A percentile compares a stretch with the other conserved stretches of the same genome.
phyloP scores from a whole-genome alignment of 768 basidiomycete species.

The Lyophyllum shimeji region DNA sequence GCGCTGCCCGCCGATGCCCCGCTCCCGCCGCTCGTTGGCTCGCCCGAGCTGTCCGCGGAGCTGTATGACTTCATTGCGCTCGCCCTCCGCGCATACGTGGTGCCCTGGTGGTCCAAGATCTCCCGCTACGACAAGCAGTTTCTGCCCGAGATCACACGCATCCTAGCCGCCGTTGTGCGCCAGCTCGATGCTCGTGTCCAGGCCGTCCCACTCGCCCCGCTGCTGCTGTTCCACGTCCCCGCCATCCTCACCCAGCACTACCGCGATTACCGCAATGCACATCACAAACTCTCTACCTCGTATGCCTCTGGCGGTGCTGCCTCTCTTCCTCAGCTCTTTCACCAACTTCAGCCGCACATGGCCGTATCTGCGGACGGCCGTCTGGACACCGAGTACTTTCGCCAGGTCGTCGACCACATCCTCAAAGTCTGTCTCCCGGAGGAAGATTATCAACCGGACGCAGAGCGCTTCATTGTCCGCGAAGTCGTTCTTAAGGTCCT shows the following conservation, averaged over 20 bases:
- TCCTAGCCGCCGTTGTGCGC: slow-evolving; percentile 58
- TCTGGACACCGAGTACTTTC: slow-evolving; percentile 74
- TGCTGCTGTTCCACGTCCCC: slow-evolving; percentile 66
- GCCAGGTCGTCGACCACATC: slow-evolving; percentile 76
- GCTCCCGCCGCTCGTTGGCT: slow-evolving; percentile 41
- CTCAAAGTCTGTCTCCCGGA: slow-evolving; percentile 71
- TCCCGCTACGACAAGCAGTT: slow-evolving; percentile 83
- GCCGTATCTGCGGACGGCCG: slow-evolving; percentile 67
- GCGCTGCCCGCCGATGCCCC: slow-evolving; percentile 40
- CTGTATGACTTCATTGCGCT: slow-evolving; percentile 82
- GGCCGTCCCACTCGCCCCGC: slow-evolving; percentile 53
- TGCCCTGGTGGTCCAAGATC: slow-evolving; percentile 85
- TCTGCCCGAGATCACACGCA: slow-evolving; percentile 64
- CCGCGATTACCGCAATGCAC: slow-evolving; percentile 72
- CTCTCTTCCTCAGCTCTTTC: slow-evolving; percentile 68
- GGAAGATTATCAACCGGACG: slow-evolving; percentile 75
- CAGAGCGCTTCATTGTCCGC: slow-evolving; percentile 80
- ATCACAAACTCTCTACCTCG: slow-evolving; percentile 59
- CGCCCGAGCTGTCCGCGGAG: slow-evolving; percentile 62
- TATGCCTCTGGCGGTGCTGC: slow-evolving; percentile 70
- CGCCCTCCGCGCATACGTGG: slow-evolving; percentile 73
- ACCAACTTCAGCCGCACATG: slow-evolving; percentile 82
- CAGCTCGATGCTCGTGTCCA: slow-evolving; percentile 58
- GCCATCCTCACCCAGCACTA: slow-evolving; percentile 73
- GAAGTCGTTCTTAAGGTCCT: slow-evolving; percentile 83